phyloP scores from a whole-genome alignment of 2,329 filamentous ascomycete species.

The Sporothrix schenckii region DNA sequence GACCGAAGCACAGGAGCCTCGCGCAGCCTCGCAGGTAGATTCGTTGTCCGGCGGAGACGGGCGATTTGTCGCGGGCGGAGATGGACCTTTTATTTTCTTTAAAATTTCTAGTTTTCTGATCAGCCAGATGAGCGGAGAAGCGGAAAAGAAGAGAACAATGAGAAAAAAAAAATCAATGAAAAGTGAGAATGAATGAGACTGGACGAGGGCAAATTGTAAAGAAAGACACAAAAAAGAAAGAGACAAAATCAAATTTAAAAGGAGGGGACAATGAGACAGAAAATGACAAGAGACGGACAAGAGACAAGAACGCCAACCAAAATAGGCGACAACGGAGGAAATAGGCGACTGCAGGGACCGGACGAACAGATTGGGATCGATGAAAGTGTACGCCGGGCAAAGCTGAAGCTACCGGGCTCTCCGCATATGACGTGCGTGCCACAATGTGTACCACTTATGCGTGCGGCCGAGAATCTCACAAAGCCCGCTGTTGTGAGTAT shows the following conservation, averaged over 20 bases:
- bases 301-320: neutral
- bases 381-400: neutral
- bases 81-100: neutral
- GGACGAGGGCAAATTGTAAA: neutral
- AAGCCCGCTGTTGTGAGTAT: neutral
- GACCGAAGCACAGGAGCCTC: neutral
- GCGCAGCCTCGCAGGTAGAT: neutral
- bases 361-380: neutral
- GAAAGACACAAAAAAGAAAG: neutral
- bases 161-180: neutral
- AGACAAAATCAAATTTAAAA: neutral
- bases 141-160: neutral
- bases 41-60: conserved; percentile 1
- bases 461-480: neutral
- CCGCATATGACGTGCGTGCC: neutral
- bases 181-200: neutral
- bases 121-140: conserved; percentile 15
- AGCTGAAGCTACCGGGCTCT: neutral
- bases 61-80: conserved; percentile 5
- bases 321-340: conserved; percentile 10
- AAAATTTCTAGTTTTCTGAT: neutral
- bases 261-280: conserved; percentile 2
- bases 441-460: neutral
- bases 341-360: neutral
- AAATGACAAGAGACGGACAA: neutral